Evolutionary conservation across 371 early-diverging fungal species (phyloP).

Genomic region (Mucor circinelloides): DNA sequence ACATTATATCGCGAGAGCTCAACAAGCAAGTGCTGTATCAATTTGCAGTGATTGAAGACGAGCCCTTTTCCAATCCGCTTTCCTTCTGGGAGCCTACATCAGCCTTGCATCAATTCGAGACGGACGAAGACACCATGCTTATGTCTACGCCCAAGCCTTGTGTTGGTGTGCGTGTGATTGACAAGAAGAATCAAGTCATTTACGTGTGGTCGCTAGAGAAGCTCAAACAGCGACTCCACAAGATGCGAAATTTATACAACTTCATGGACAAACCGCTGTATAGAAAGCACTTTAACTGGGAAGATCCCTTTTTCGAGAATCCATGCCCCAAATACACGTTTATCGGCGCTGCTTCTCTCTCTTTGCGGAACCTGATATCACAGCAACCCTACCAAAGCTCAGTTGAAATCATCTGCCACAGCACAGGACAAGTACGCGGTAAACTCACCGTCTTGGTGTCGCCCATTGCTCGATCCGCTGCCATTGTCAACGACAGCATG

Average conservation of each 20-base stretch:
- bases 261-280: slow-evolving; percentile 73
- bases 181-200: slow-evolving; percentile 68
- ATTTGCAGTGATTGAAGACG: slow-evolving; percentile 71
- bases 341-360: slow-evolving; percentile 62
- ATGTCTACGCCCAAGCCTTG: slow-evolving; percentile 58
- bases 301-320: slow-evolving; percentile 76
- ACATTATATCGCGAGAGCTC: slow-evolving; percentile 81
- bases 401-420: slow-evolving; percentile 59
- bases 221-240: slow-evolving; percentile 66
- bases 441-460: slow-evolving; percentile 47
- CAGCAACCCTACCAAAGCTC: slow-evolving; percentile 55
- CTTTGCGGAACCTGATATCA: slow-evolving; percentile 51
- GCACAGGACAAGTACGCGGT: slow-evolving; percentile 59
- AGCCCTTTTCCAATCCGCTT: slow-evolving; percentile 48
- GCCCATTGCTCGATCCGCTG: slow-evolving; percentile 47
- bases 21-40: slow-evolving; percentile 80
- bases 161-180: slow-evolving; percentile 73
- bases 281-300: slow-evolving; percentile 74
- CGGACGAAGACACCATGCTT: slow-evolving; percentile 58
- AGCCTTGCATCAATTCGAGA: slow-evolving; percentile 57
- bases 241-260: slow-evolving; percentile 81
- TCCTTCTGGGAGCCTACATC: slow-evolving; percentile 69
- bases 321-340: slow-evolving; percentile 68
- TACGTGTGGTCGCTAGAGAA: slow-evolving; percentile 79
- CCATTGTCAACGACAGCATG: neutral